Evolutionary conservation across 202 grass and related monocot genomes (phyloP), one percentile per base, ranked within the genome.

Genomic region (Schoenoplectus triqueter): DNA sequence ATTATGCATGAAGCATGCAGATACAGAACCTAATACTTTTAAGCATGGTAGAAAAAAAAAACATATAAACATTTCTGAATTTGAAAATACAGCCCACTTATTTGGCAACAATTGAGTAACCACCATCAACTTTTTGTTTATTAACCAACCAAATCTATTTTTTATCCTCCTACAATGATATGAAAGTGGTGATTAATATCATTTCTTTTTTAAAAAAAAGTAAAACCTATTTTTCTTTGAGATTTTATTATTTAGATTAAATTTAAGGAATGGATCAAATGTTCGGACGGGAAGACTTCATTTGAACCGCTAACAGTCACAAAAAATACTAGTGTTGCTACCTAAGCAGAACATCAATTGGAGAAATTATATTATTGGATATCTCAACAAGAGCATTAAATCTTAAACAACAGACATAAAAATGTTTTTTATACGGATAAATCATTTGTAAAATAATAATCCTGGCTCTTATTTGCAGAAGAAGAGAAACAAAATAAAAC

Each of bases 391-490:
- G 56, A 72, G 7, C 45, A 10, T 72, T 72, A 20, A 72, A 13
- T 31, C 14, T 48, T 50, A 20, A 72, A 1, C 17, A 9, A 31
- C 45, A 5, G 46, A 48, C 5, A 68, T 72, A 50, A 17, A 49
- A 72, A 6, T 18, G 8, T 6, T 70, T 70, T 72, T 10, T 31
- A 72, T 49, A 18, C 49, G 15, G 14, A 71, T 71, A 18, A 47
- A 18, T 18, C 13, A 46, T 71, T 71, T 47, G 46, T 20, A 49
- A 73, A 56, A 78, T 59, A 52, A 78, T 59, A 60, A 78, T 39
- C 11, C 54, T 20, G 74, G 59, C 55, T 59, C 11, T 59, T 78
- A 78, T 78, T 60, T 41, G 74, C 31, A 55, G 31, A 64, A 59
- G 74, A 60, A 42, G 6, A 60, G 21, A 78, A 60, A 78, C 13